Evolutionary conservation across 2,329 filamentous ascomycete species (phyloP), one percentile per base, ranked within the genome.

Genomic region (Pseudocercospora crystallina): DNA sequence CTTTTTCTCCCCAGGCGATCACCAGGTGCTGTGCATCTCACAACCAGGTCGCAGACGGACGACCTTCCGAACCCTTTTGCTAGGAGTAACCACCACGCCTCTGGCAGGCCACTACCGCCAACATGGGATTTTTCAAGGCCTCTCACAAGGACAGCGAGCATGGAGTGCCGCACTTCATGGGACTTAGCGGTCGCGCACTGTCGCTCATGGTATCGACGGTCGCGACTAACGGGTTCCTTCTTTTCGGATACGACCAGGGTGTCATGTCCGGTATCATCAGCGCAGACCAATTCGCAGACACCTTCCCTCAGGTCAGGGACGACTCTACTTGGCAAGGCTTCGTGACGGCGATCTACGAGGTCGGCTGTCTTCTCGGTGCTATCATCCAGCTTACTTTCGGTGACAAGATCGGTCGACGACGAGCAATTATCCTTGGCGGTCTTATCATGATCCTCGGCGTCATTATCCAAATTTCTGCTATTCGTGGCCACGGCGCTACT

Each of bases 151-250:
- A 61, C 42, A 49, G 59, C 39, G 52, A 51, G 8, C 51, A 65
- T 51, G 58, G 62, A 43, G 55, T 64, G 14, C 78, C 79, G 44
- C 76, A 64, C 13, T 85, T 76, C 64, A 77, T 80, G 65, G 82
- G 83, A 67, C 72, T 85, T 53, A 78, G 77, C 32, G 84, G 84
- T 65, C 75, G 73, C 58, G 72, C 71, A 33, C 74, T 86, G 46
- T 80, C 78, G 13, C 60, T 83, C 54, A 71, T 77, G 34, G 76
- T 86, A 40, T 83, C 83, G 1, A 76, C 78, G n/a, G 76, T 86
- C 20, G 81, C 83, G 3, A 85, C 83, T 0, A 83, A 80, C 43
- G 82, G 80, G 15, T 47, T 47, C 36, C 37, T 47, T 36, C 45
- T 47, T 29, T 47, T 47, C 31, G 47, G 47, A 2, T 51, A 51